Base-by-base conservation (phyloP, 352 stramenopile species). In the Globisporangium lucens region DNA sequence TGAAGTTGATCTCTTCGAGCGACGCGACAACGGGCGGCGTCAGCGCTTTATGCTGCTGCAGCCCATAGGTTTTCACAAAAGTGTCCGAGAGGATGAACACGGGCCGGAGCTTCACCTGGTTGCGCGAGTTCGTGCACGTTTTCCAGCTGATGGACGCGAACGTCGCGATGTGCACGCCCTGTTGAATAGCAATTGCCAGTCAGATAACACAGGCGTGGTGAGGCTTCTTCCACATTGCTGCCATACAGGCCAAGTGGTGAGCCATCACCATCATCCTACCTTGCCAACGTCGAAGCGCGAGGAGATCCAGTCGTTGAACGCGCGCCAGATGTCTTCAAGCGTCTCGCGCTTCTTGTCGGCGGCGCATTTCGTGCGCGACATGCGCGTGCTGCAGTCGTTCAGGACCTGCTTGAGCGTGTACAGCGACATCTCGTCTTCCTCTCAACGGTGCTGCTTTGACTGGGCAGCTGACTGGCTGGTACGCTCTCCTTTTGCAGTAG, bases 1-100 rank as follows among this genome's bases (percentile, higher is more conserved):
- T 91, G 63, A 90, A 91, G 62, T 91, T 91, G 70, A 91, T 86
- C 64, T 93, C 82, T 58, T 93, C 85, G 22, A 89, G 77, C n/a
- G 84, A 75, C 27, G 78, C 77, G 10, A 90, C 64, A 12, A 78
- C 68, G 6, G 71, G 65, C 1, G 68, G 29, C 33, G 71, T 67
- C 9, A 73, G 56, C 55, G 63, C 10, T 13, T 79, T 77, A 66
- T 80, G 82, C 52, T 89, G 79, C 35, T 80, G 72, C 9, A 93
- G 73, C 8, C 77, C 75, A 36, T 90, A 90, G 1, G 85, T 89
- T 53, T 82, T 82, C 46, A 79, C 63, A 58, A 88, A 93, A 1
- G 85, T 89, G 56, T 93, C 83, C 15, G 84, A 89, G 22, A 90
- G 74, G 27, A 91, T 61, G 61, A 93, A 83, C 22, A 79, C 72